phyloP scores from a whole-genome alignment of 768 basidiomycete species.

The Leccinum boreale region DNA sequence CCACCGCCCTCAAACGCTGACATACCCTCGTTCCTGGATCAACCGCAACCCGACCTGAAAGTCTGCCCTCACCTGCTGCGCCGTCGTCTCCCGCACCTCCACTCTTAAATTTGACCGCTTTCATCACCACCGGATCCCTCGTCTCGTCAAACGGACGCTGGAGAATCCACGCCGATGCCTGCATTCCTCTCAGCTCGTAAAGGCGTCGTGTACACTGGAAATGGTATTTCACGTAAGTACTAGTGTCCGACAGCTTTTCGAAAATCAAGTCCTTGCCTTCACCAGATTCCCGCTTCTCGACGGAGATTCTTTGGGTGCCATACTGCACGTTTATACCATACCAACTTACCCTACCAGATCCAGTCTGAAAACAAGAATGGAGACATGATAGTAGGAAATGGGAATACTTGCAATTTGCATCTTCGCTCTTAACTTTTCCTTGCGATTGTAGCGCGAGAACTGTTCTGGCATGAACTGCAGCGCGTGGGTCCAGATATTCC shows the following conservation, averaged over 20 bases:
- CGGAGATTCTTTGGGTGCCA: too few relatives aligned
- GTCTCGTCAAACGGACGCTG: constrained; percentile 76
- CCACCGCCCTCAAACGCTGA: constrained; percentile 47
- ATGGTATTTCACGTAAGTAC: constrained; percentile 8
- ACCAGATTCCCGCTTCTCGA: too few relatives aligned
- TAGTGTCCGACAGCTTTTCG: constrained; percentile 34
- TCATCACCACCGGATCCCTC: constrained; percentile 53
- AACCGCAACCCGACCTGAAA: constrained; percentile 63
- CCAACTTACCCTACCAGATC: too few relatives aligned
- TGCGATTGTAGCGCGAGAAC: too few relatives aligned
- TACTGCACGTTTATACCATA: too few relatives aligned
- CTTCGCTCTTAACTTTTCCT: too few relatives aligned
- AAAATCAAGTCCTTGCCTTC: too few relatives aligned
- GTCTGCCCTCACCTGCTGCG: constrained; percentile 41
- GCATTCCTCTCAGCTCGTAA: constrained; percentile 72
- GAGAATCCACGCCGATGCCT: constrained; percentile 70
- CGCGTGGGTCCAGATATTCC: too few relatives aligned
- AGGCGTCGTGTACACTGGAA: constrained; percentile 41
- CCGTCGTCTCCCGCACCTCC: constrained; percentile 52
- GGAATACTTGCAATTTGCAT: too few relatives aligned
- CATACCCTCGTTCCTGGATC: constrained; percentile 84
- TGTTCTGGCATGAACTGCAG: too few relatives aligned
- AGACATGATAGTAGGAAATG: too few relatives aligned
- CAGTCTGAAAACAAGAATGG: too few relatives aligned
- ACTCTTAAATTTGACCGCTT: constrained; percentile 81